Conservation (phyloP, 1,284 basidiomycete genomes). For the Tylopilus sp. region DNA sequence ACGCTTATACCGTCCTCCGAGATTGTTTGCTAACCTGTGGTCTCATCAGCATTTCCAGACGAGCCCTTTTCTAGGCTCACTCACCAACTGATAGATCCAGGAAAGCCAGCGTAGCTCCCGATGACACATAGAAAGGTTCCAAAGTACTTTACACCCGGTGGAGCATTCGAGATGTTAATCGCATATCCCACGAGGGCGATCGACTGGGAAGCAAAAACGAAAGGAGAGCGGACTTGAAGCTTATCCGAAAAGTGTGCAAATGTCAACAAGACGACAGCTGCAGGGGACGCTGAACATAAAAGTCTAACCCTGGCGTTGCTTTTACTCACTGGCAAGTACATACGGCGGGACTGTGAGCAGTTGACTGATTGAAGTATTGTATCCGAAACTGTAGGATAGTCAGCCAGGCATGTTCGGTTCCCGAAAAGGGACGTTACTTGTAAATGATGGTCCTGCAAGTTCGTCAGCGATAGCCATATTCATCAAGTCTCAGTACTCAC, state of each 20-base stretch:
- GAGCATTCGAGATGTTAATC: neutral
- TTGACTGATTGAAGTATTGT: neutral
- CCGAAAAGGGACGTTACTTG: neutral
- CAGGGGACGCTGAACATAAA: neutral
- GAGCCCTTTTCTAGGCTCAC: neutral
- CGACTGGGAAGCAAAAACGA: neutral
- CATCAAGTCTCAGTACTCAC: neutral
- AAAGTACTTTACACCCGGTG: slow-evolving; percentile 1
- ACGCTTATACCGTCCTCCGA: slow-evolving; percentile 1
- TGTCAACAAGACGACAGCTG: neutral
- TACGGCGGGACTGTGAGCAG: slow-evolving; percentile 2
- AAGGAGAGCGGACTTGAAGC: neutral
- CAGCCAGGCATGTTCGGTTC: neutral
- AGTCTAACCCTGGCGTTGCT: too few relatives aligned
- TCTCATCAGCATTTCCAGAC: neutral
- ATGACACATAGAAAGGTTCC: slow-evolving; percentile 3
- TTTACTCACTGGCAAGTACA: neutral
- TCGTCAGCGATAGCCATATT: neutral
- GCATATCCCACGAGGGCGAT: neutral
- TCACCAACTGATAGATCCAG: slow-evolving; percentile 3
- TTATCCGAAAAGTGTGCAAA: slow-evolving; percentile 3
- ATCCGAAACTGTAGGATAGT: slow-evolving; percentile 1
- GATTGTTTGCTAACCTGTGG: slow-evolving; percentile 3
- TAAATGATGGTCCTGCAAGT: slow-evolving; percentile 4
- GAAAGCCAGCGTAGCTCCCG: slow-evolving; percentile 1